A percentile compares a stretch with the other conserved stretches of the same genome.
These are phyloP conservation scores for Tylopilus subfusipes DNA, from an alignment of 768 basidiomycete species.

Conservation along the genomic window DNA sequence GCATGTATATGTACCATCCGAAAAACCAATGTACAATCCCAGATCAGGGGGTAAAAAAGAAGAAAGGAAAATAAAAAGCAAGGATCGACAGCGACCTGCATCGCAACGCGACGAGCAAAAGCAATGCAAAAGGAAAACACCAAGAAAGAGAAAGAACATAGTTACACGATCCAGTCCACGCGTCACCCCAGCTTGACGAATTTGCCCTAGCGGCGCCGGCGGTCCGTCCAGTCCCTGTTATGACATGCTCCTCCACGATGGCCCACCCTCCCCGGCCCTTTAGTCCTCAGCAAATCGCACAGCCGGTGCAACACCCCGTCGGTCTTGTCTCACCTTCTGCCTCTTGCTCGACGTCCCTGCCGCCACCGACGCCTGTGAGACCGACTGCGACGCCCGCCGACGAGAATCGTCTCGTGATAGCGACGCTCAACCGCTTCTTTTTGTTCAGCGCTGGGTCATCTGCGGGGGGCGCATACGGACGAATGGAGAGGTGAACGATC, in stretches of 20 bases:
- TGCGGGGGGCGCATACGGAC: slow-evolving; percentile 50
- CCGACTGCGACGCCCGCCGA: background rate
- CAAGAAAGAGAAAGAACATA: background rate
- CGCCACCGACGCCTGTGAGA: background rate
- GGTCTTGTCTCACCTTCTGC: slow-evolving; percentile 17
- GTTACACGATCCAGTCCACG: background rate
- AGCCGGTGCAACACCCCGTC: slow-evolving; percentile 37
- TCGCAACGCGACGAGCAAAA: background rate
- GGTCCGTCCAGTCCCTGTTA: background rate
- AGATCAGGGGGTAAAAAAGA: background rate
- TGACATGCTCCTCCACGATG: background rate
- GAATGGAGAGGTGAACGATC: slow-evolving; percentile 73
- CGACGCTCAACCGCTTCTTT: slow-evolving; percentile 39
- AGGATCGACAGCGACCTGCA: slow-evolving; percentile 1
- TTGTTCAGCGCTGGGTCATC: slow-evolving; percentile 55
- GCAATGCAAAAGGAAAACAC: background rate
- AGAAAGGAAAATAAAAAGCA: background rate
- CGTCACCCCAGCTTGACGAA: no score
- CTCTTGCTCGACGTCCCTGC: background rate
- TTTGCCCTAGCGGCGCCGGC: background rate
- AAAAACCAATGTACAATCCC: slow-evolving; percentile 6
- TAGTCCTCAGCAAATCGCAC: slow-evolving; percentile 35
- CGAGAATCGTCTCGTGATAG: slow-evolving; percentile 26
- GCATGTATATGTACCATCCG: slow-evolving; percentile 15
- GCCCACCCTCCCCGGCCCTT: background rate